Evolutionary conservation across 306 rosid genomes (phyloP), one percentile per base, ranked within the genome.

Genomic region (Glycyrrhiza uralensis): DNA sequence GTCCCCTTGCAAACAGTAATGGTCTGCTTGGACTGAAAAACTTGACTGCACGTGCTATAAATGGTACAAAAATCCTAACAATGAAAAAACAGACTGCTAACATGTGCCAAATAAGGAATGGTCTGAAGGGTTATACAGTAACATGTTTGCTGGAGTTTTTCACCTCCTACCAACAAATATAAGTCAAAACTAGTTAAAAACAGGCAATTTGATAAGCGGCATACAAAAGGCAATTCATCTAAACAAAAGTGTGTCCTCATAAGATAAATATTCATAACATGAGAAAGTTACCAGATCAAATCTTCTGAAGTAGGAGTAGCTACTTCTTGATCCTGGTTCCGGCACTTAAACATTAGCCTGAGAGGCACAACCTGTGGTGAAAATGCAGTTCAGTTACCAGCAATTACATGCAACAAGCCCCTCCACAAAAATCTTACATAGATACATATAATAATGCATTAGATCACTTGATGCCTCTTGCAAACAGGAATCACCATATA

Each of bases 301-400:
- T 94, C 96, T 75, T 89, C 84, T 11, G 85, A 74, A 19, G 84
- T 19, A 79, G 92, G 62, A 78, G 80, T 66, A 54, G 65, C 35
- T 69, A 33, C 80, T 59, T 85, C 84, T 60, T 71, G 84, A 73
- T 54, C 73, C 67, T 76, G 84, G 38, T 46, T 76, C 65, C 79
- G 87, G 84, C 90, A 72, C 77, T 86, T 89, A 66, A 87, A 73
- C 73, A 69, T 77, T 51, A 94, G 66, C 64, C 78, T 79, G 17
- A 87, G 77, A 41, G 98, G 98, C 78, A 82, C 72, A 80, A 82
- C 82, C 97, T 94, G 82, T 73, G 62, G 66, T 17, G 19, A 71
- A 69, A 51, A 57, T 41, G 68, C 29, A 63, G 42, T 51, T 69
- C 22, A 75, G 72, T 45, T 45, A 26, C 50, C 4, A 28, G 18